Conservation (phyloP, 495 filamentous ascomycete species). For the Aspergillus campestris region DNA sequence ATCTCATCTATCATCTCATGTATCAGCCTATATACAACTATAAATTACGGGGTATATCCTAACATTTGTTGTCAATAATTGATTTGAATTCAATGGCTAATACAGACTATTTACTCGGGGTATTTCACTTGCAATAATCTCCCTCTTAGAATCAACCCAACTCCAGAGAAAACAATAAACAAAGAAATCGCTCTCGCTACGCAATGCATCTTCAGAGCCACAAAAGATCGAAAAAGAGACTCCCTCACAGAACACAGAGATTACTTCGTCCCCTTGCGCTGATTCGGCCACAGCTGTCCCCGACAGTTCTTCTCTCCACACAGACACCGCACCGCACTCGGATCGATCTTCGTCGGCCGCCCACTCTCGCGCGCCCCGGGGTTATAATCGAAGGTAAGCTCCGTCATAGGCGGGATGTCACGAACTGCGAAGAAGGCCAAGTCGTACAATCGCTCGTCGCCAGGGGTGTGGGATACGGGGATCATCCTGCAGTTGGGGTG, state of each 20-base stretch:
- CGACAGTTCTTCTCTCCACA: slow-evolving; percentile 62
- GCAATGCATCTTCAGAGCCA: no score
- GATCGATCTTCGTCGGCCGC: slow-evolving; percentile 29
- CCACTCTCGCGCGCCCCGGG: slow-evolving; percentile 43
- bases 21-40: no score
- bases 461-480: slow-evolving; percentile 69
- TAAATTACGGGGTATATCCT: no score
- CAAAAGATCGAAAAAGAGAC: no score
- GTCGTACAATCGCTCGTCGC: slow-evolving; percentile 70
- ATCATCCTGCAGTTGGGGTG: slow-evolving; percentile 73
- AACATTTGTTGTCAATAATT: no score
- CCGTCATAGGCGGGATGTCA: slow-evolving; percentile 59
- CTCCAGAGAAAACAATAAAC: not conserved
- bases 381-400: slow-evolving; percentile 85
- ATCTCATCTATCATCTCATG: no score
- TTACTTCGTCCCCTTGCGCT: slow-evolving; percentile 25
- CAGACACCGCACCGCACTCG: slow-evolving; percentile 52
- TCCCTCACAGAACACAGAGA: not conserved
- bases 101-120: no score
- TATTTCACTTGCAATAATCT: no score
- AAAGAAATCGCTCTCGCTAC: no score
- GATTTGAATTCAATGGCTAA: no score
- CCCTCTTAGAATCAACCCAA: not conserved
- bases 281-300: slow-evolving; percentile 54
- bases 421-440: slow-evolving; percentile 75